Percentiles rank a stretch among this genome's conserved stretches.
phyloP scores from a whole-genome alignment of 306 rosid genomes.

The Castanopsis chinensis region DNA sequence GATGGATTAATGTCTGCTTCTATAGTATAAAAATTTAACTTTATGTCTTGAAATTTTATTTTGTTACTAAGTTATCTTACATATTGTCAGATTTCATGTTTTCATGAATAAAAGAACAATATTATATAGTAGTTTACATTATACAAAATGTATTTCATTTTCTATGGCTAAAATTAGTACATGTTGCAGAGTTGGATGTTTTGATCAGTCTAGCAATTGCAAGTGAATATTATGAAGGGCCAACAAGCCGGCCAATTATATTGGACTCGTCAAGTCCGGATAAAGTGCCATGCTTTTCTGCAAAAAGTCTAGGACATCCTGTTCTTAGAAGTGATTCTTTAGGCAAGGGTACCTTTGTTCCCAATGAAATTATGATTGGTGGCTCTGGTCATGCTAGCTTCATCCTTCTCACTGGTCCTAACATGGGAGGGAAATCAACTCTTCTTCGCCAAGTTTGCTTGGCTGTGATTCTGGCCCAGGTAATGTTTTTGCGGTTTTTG shows the following conservation, averaged over 20 bases:
- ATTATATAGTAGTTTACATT: background rate
- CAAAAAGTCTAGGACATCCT: constrained; percentile 87
- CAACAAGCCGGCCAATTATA: constrained; percentile 69
- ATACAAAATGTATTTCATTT: constrained; percentile 4
- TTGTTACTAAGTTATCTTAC: background rate
- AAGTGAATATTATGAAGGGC: constrained; percentile 79
- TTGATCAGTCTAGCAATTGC: constrained; percentile 88
- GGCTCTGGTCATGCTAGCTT: constrained; percentile 70
- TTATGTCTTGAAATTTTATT: background rate
- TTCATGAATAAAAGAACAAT: background rate
- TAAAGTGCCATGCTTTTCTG: constrained; percentile 60
- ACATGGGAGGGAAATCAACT: constrained; percentile 99
- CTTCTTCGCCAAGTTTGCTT: constrained; percentile 97
- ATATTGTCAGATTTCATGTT: background rate
- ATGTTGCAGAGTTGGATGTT: constrained; percentile 85
- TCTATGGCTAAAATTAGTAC: constrained; percentile 32
- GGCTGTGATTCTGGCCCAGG: constrained; percentile 93
- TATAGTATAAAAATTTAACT: background rate
- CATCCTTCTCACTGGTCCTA: constrained; percentile 91
- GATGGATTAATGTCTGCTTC: background rate
- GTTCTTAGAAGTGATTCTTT: constrained; percentile 81
- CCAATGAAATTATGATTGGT: constrained; percentile 73
- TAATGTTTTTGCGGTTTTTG: constrained; percentile 30
- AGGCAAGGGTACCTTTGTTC: constrained; percentile 80
- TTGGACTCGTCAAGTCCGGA: constrained; percentile 39